Conservation (phyloP, 2,329 filamentous ascomycete genomes). For the Neoascochyta sp. region DNA sequence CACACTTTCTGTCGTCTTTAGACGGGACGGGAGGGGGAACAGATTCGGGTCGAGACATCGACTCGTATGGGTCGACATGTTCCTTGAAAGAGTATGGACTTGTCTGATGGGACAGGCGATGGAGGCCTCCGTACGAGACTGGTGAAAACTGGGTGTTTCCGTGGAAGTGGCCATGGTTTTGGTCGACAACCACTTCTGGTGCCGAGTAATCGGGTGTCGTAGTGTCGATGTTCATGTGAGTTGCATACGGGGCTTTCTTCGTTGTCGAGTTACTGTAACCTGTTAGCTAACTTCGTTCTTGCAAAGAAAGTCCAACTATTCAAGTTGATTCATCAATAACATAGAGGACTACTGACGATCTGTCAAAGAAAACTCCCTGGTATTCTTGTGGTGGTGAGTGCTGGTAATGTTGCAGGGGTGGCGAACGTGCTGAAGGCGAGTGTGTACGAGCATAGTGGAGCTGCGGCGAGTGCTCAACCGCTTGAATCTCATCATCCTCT, state of each 20-base stretch:
- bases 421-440: slow-evolving; percentile 14
- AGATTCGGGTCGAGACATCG: slow-evolving; percentile 8
- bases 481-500: slow-evolving; percentile 17
- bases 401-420: slow-evolving; percentile 13
- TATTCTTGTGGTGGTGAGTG: slow-evolving; percentile 10
- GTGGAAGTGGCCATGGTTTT: slow-evolving; percentile 14
- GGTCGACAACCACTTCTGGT: slow-evolving; percentile 19
- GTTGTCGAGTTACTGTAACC: slow-evolving; percentile 16
- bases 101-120: slow-evolving; percentile 14
- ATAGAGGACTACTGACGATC: slow-evolving; percentile 4
- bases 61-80: slow-evolving; percentile 17
- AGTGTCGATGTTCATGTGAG: slow-evolving; percentile 5
- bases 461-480: slow-evolving; percentile 7
- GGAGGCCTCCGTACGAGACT: slow-evolving; percentile 15
- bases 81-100: slow-evolving; percentile 23
- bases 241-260: slow-evolving; percentile 18
- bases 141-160: slow-evolving; percentile 12
- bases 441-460: slow-evolving; percentile 6
- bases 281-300: slow-evolving; percentile 4
- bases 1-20: slow-evolving; percentile 21
- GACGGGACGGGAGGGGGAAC: slow-evolving; percentile 14
- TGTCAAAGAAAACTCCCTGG: slow-evolving; percentile 12
- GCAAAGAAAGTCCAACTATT: slow-evolving; percentile 1
- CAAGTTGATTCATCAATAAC: neutral
- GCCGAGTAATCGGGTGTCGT: slow-evolving; percentile 22